A percentile compares a stretch with the other conserved stretches of the same genome.
Evolutionary conservation across 2,329 filamentous ascomycete genomes (phyloP).

Genomic region (Venturia oleaginea): DNA sequence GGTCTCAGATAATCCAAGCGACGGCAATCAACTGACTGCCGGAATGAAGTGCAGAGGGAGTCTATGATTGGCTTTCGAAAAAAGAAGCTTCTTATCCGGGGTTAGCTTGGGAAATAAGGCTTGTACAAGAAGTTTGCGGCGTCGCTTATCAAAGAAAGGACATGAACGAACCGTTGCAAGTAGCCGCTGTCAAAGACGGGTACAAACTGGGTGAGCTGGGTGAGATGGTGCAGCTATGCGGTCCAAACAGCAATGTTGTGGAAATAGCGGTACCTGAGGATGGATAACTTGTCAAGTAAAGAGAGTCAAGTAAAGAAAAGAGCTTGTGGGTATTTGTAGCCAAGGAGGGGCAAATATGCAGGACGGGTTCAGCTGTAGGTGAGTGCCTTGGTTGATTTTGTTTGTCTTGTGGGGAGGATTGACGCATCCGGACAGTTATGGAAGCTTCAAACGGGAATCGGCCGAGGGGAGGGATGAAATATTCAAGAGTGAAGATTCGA

Average conservation of each 20-base stretch:
- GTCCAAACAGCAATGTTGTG: constrained; percentile 8
- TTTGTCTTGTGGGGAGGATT: background rate
- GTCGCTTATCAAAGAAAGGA: constrained; percentile 5
- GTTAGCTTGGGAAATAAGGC: constrained; percentile 1
- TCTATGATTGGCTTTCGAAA: background rate
- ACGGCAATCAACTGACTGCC: background rate
- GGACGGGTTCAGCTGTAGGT: constrained; percentile 4
- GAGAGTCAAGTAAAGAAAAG: background rate
- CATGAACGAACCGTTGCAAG: constrained; percentile 10
- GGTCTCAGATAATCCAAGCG: constrained; percentile 6
- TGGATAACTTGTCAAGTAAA: too few species aligned
- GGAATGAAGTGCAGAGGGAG: too few species aligned
- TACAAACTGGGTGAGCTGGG: constrained; percentile 7
- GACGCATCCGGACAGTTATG: constrained; percentile 5
- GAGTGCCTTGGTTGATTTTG: background rate
- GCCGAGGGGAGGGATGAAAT: background rate
- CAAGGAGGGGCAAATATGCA: background rate
- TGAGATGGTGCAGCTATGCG: constrained; percentile 4
- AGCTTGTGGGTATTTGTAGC: constrained; percentile 9
- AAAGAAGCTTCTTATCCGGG: constrained; percentile 1
- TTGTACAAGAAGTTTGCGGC: constrained; percentile 8
- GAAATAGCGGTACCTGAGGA: constrained; percentile 6
- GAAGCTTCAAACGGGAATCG: background rate
- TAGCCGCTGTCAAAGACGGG: constrained; percentile 5
- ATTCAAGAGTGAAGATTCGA: background rate